Conservation (phyloP, 805 yeast species). For the Candida odintsovae region DNA sequence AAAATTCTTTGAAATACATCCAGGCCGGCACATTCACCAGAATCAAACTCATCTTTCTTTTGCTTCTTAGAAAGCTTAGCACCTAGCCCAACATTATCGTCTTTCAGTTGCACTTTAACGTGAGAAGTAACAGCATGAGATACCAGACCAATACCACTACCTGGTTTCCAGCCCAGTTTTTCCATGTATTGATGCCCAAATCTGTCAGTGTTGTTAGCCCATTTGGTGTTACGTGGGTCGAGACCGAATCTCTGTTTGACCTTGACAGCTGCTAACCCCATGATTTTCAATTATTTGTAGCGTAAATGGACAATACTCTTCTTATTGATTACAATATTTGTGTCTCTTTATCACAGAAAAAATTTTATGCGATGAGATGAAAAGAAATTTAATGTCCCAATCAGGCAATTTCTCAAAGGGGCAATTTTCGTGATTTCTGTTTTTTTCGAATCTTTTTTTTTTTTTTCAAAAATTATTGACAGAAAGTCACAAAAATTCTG, state of each 20-base stretch:
- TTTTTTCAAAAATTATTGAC: neutral
- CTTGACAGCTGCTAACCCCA: slow-evolving; percentile 82
- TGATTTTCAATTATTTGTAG: slow-evolving; percentile 20
- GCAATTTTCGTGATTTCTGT: neutral
- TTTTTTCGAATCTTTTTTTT: neutral
- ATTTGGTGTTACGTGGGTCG: slow-evolving; percentile 90
- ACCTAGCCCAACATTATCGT: slow-evolving; percentile 86
- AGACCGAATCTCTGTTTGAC: slow-evolving; percentile 79
- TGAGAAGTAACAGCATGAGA: slow-evolving; percentile 69
- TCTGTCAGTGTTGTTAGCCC: slow-evolving; percentile 82
- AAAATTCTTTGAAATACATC: slow-evolving; percentile 89
- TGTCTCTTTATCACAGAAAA: neutral
- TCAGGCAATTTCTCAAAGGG: neutral
- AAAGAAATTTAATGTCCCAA: neutral
- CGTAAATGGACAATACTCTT: no score
- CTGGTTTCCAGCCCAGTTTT: slow-evolving; percentile 89
- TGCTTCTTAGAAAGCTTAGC: slow-evolving; percentile 58
- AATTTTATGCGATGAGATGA: neutral
- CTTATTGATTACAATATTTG: neutral
- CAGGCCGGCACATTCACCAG: slow-evolving; percentile 82
- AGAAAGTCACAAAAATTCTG: neutral
- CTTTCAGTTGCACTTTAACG: slow-evolving; percentile 75
- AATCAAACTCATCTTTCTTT: slow-evolving; percentile 63
- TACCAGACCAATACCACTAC: slow-evolving; percentile 76
- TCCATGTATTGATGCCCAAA: slow-evolving; percentile 86